These are phyloP conservation scores for Tylopilus intermedius DNA, from an alignment of 768 basidiomycete species.

Conservation along the genomic window DNA sequence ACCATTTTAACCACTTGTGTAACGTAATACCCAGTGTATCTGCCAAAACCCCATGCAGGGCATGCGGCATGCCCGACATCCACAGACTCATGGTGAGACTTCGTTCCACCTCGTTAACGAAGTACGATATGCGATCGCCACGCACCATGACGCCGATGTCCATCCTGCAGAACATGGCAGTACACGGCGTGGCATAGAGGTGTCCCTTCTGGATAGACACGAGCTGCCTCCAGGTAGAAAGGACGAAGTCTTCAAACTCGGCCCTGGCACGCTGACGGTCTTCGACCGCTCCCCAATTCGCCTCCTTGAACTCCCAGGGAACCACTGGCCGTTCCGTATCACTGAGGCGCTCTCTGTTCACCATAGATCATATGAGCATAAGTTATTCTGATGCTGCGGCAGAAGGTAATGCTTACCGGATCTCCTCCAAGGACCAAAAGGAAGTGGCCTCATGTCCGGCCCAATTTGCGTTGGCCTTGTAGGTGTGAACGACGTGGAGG, in stretches of 20 bases:
- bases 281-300: background rate
- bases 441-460: background rate
- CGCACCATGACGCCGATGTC: background rate
- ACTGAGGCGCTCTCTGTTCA: too few relatives aligned
- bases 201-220: background rate
- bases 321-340: too few relatives aligned
- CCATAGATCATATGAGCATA: too few relatives aligned
- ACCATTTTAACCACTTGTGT: too few relatives aligned
- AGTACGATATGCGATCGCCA: background rate
- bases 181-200: background rate
- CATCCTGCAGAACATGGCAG: background rate
- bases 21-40: background rate
- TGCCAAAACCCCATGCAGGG: background rate
- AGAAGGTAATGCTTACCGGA: background rate
- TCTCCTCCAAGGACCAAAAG: background rate
- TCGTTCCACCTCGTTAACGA: background rate
- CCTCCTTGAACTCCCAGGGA: too few relatives aligned
- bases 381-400: too few relatives aligned
- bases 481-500: background rate
- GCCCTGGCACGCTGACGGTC: background rate
- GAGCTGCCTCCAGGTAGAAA: background rate
- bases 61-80: background rate
- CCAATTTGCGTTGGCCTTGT: background rate
- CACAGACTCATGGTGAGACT: background rate
- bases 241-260: background rate